phyloP scores from a whole-genome alignment of 208 protist genomes.

The Acanthamoeba culbertsoni region DNA sequence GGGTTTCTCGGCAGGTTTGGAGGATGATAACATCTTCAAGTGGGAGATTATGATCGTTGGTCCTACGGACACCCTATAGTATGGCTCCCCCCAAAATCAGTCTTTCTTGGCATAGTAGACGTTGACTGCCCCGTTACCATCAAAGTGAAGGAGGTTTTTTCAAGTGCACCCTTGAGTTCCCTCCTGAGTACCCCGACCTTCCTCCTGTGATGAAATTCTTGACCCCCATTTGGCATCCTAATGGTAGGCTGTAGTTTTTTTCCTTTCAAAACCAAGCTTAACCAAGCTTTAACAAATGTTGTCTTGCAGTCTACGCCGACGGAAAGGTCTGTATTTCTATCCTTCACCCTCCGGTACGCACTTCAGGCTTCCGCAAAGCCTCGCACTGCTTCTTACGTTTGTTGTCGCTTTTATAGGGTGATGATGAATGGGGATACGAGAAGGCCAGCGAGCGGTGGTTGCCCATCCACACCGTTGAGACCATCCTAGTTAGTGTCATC shows the following conservation, averaged over 20 bases:
- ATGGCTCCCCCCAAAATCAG: not conserved
- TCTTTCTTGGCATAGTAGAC: not conserved
- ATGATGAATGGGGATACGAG: constrained; percentile 85
- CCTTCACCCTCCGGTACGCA: constrained; percentile 79
- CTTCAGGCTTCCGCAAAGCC: not conserved
- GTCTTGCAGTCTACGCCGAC: constrained; percentile 80
- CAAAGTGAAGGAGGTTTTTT: constrained; percentile 86
- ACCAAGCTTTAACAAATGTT: too few species aligned
- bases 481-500: constrained; percentile 87
- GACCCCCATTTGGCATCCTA: constrained; percentile 87
- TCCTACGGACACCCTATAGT: constrained; percentile 86
- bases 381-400: not conserved
- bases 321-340: constrained; percentile 89
- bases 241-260: constrained; percentile 75
- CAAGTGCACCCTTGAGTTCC: constrained; percentile 79
- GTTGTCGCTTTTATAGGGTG: not conserved
- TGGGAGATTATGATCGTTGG: constrained; percentile 88
- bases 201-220: constrained; percentile 87
- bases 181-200: constrained; percentile 77
- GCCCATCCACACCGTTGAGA: constrained; percentile 85
- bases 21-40: constrained; percentile 87
- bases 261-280: not conserved
- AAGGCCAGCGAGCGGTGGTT: constrained; percentile 83
- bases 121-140: not conserved
- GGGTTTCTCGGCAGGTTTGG: constrained; percentile 84